These are phyloP conservation scores for Seiridium unicorne DNA, from an alignment of 2,329 filamentous ascomycete species.

Conservation along the genomic window DNA sequence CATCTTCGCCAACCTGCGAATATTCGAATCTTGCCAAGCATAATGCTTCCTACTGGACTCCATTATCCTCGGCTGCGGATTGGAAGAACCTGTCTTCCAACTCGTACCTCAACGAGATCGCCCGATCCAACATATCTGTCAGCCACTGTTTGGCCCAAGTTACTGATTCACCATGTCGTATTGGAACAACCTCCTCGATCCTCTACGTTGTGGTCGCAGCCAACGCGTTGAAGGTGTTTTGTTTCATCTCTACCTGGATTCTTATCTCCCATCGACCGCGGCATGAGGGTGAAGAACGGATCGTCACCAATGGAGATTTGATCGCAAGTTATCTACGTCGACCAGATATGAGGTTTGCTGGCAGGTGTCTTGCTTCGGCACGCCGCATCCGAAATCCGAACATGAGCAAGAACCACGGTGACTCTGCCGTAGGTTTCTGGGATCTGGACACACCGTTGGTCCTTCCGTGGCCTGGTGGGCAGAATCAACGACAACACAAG, in stretches of 20 bases:
- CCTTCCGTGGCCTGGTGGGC: constrained; percentile 2
- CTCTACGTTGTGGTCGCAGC: constrained; percentile 3
- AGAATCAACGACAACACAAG: neutral
- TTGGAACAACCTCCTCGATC: neutral
- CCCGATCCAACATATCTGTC: constrained; percentile 1
- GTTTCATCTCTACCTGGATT: constrained; percentile 4
- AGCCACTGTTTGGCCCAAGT: constrained; percentile 2
- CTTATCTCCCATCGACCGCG: neutral
- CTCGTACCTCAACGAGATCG: neutral
- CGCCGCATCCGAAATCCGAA: neutral
- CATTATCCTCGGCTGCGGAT: neutral
- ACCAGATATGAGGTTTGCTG: constrained; percentile 2
- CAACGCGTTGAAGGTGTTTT: constrained; percentile 6
- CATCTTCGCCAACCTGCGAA: neutral
- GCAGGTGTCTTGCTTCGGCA: constrained; percentile 5
- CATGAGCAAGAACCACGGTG: neutral
- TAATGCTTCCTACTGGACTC: constrained; percentile 2
- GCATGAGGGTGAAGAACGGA: constrained; percentile 4
- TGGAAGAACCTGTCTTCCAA: neutral
- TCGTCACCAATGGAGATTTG: constrained; percentile 8
- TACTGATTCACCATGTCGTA: neutral
- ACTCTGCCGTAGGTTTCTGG: neutral
- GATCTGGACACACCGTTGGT: constrained; percentile 1
- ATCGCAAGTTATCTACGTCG: constrained; percentile 9
- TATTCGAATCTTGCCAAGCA: neutral